Percentiles rank a stretch among this genome's conserved stretches.
Conservation (phyloP, 2,329 filamentous ascomycete species). For the Aspergillus calidoustus region DNA sequence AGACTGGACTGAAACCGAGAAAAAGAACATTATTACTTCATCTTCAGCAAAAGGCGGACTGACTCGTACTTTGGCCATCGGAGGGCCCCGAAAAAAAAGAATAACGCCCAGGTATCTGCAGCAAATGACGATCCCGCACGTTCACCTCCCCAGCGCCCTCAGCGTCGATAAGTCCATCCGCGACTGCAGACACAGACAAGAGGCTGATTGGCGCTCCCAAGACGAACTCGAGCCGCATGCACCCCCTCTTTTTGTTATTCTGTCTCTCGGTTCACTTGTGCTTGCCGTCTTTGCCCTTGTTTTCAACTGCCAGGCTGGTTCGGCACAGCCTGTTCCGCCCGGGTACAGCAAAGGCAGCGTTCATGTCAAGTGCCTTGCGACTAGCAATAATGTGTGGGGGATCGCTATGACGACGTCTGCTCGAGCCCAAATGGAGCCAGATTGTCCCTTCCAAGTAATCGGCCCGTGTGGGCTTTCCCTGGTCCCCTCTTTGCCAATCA, state of each 20-base stretch:
- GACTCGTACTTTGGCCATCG: conserved; percentile 12
- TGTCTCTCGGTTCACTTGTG: not conserved
- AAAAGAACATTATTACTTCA: not conserved
- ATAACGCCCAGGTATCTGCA: conserved; percentile 6
- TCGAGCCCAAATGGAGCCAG: conserved; percentile 2
- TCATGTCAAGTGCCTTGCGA: not conserved
- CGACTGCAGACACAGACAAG: not conserved
- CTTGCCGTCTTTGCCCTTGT: not conserved
- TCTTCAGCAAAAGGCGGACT: not conserved
- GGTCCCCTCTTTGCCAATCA: conserved; percentile 16
- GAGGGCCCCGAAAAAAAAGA: conserved; percentile 7
- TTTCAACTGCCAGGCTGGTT: not conserved
- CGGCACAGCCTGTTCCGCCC: not conserved
- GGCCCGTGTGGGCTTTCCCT: conserved; percentile 19
- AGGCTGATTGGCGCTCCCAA: conserved; percentile 2
- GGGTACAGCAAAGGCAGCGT: not conserved
- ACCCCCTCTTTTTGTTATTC: conserved; percentile 6
- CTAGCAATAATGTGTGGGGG: conserved; percentile 14
- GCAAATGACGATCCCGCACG: conserved; percentile 19
- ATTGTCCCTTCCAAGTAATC: conserved; percentile 17
- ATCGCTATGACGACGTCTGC: conserved; percentile 17
- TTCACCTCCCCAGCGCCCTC: conserved; percentile 3
- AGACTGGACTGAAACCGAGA: not conserved
- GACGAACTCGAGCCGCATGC: conserved; percentile 12
- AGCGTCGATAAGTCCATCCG: not conserved